Evolutionary conservation across 306 rosid genomes (phyloP), one percentile per base, ranked within the genome.

Genomic region (Rosa chinensis): DNA sequence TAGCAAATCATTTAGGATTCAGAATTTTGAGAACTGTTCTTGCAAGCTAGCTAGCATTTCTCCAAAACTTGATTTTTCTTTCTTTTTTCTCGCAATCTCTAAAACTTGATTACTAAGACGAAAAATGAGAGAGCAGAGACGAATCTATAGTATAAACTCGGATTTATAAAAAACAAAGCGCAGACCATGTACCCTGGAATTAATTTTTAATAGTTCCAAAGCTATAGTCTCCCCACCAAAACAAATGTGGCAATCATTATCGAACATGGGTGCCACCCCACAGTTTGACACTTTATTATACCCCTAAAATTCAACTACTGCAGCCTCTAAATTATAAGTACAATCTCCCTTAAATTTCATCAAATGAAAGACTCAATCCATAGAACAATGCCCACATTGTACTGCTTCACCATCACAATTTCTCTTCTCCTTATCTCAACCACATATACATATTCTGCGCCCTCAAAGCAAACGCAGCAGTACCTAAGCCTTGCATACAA

Each of bases 261-360:
- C 78, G 97, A 92, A 94, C 98, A 82, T 92, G 97, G 93, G 78
- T 89, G 95, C 93, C 97, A 92, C 93, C 89, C 81, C 82, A 82
- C 5, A 67, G 86, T 88, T 89, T 84, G 88, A 90, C 87, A 82
- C 85, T 78, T 75, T 53, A 75, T 75, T 53, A 75, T 42, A 37
- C 66, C 72, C 67, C 73, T 11, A 72, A 17, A 58, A 49, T 62
- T 81, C 82, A 78, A 82, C 85, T 14, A 83, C 80, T 28, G 66
- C 78, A 35, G 18, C 61, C 75, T 49, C 42, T 7, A 17, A 7
- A 52, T 68, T 83, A 82, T 72, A 82, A 71, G 80, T 72, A 55
- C 13, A 42, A 23, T 28, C 72, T 53, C 32, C 66, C 35, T 35
- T 1, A 56, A 68, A 73, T 42, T 12, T 56, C 52, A 18, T 47